A percentile compares a stretch with the other conserved stretches of the same genome.
Evolutionary conservation across 805 yeast species (phyloP).

Genomic region (Wickerhamomyces bovis): DNA sequence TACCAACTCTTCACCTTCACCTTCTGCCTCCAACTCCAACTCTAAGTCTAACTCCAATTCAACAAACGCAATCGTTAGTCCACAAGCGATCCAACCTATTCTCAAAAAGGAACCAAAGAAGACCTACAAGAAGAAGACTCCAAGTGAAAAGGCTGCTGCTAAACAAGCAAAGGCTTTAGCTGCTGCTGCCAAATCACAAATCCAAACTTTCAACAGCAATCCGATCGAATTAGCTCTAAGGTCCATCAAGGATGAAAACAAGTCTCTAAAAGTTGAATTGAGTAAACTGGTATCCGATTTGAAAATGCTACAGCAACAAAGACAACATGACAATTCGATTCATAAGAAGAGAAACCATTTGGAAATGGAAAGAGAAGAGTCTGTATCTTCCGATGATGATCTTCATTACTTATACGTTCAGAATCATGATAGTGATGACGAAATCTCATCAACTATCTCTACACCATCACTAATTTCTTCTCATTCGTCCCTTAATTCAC

Average conservation of each 20-base stretch:
- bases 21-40: not conserved
- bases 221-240: conserved; percentile 35
- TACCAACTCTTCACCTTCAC: not conserved
- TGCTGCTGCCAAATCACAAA: conserved; percentile 7
- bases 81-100: not conserved
- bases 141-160: not conserved
- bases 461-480: conserved; percentile 21
- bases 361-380: conserved; percentile 16
- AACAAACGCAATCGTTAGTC: not conserved
- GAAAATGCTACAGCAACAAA: conserved; percentile 28
- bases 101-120: conserved; percentile 5
- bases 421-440: conserved; percentile 18
- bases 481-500: conserved; percentile 10
- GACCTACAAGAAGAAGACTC: conserved; percentile 1
- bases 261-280: conserved; percentile 36
- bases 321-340: conserved; percentile 1
- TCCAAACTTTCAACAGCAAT: conserved; percentile 15
- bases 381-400: conserved; percentile 4
- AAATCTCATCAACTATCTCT: conserved; percentile 19
- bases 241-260: conserved; percentile 40
- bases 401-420: not conserved
- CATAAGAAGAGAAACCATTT: conserved; percentile 18
- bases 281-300: conserved; percentile 39
- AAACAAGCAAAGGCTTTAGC: not conserved
- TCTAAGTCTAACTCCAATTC: not conserved